Conservation (phyloP, 192 early-diverging fungal species). For the Coemansia sp. region DNA sequence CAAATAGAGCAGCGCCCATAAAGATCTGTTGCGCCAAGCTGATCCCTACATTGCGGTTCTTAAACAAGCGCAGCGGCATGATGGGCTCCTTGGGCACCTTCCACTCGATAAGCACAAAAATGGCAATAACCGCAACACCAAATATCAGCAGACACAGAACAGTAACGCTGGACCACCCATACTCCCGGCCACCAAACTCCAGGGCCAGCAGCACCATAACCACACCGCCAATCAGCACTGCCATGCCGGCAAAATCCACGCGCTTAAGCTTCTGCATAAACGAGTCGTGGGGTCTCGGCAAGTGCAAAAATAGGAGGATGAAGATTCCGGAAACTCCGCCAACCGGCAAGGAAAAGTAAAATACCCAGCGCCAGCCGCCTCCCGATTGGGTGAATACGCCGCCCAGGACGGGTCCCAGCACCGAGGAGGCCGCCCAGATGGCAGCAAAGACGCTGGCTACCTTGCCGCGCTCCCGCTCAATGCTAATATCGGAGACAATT, state of each 20-base stretch:
- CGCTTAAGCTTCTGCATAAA: slow-evolving; percentile 54
- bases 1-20: slow-evolving; percentile 51
- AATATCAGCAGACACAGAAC: slow-evolving; percentile 60
- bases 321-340: slow-evolving; percentile 46
- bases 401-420: slow-evolving; percentile 60
- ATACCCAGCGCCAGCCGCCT: slow-evolving; percentile 53
- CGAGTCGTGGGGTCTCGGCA: slow-evolving; percentile 37
- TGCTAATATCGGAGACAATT: slow-evolving; percentile 65
- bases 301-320: slow-evolving; percentile 30
- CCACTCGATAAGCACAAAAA: slow-evolving; percentile 57
- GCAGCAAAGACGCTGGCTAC: slow-evolving; percentile 56
- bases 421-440: slow-evolving; percentile 58
- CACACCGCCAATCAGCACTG: slow-evolving; percentile 56
- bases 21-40: slow-evolving; percentile 24
- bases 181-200: slow-evolving; percentile 70
- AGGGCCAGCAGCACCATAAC: slow-evolving; percentile 70
- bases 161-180: slow-evolving; percentile 64
- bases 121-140: slow-evolving; percentile 48
- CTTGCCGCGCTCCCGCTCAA: slow-evolving; percentile 58
- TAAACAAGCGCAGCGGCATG: slow-evolving; percentile 60
- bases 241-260: slow-evolving; percentile 65
- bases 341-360: slow-evolving; percentile 59
- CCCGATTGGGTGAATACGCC: slow-evolving; percentile 55
- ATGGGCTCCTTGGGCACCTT: slow-evolving; percentile 62
- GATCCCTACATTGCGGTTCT: slow-evolving; percentile 43